Evolutionary conservation across 805 yeast genomes (phyloP).

Genomic region (Dipodascopsis uninucleata): DNA sequence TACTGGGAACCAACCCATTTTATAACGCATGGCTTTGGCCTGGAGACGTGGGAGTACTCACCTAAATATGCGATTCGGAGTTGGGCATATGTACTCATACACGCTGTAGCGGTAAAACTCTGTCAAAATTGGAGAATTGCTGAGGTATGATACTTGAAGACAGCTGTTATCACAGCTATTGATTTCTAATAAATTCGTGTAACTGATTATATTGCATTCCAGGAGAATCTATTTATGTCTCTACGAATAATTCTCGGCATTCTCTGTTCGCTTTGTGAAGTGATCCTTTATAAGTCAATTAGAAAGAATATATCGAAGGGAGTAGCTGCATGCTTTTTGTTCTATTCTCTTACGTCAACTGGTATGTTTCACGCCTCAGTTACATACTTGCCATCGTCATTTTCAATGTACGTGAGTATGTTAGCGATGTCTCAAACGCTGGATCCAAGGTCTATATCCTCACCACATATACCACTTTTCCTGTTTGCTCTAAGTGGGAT

Average conservation of each 20-base stretch:
- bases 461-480: conserved; percentile 28
- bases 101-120: conserved; percentile 33
- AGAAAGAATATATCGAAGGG: conserved; percentile 36
- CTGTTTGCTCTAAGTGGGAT: conserved; percentile 65
- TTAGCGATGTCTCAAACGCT: conserved; percentile 35
- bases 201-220: too few relatives aligned
- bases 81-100: conserved; percentile 66
- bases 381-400: conserved; percentile 77
- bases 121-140: conserved; percentile 26
- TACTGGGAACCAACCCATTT: conserved; percentile 93
- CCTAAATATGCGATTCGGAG: conserved; percentile 85
- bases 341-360: conserved; percentile 61
- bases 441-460: conserved; percentile 13
- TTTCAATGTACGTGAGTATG: conserved; percentile 54
- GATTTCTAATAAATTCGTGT: background rate
- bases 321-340: conserved; percentile 57
- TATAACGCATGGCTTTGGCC: conserved; percentile 75
- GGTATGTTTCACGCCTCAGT: conserved; percentile 89
- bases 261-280: conserved; percentile 50
- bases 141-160: conserved; percentile 6
- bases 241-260: conserved; percentile 47
- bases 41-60: conserved; percentile 95
- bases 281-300: conserved; percentile 46
- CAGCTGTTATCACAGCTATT: background rate
- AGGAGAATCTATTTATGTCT: conserved; percentile 46